Base-by-base conservation (phyloP, 768 basidiomycete species). In the Rhizopogon vesiculosus region DNA sequence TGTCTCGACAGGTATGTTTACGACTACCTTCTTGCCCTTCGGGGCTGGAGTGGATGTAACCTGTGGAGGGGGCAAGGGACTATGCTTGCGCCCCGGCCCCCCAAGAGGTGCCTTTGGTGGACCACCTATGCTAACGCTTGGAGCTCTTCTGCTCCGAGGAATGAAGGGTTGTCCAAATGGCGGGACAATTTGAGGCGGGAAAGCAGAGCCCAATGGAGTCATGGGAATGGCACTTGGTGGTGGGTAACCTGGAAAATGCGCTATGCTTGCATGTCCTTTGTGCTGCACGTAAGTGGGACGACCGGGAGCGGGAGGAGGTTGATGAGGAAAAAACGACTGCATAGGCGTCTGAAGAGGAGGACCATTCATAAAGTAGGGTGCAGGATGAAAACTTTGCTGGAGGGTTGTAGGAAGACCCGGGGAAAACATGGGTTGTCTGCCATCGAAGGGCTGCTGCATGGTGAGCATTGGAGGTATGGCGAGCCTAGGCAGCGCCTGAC, bases 101-200 rank as follows among this genome's bases (percentile, higher is more conserved):
- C 91, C 91, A 2, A 93, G 72, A 0, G 84, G 79, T 1, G 91
- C 91, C 68, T 93, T 93, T 8, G 91, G 91, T n/a, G 91, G 91
- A 7, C 91, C 91, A 12, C 91, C 91, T 42, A 88, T 82, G 66
- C 86, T 89, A 43, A 87, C 59, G 59, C 80, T 81, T 15, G 78
- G 79, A 55, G 88, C 81, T 42, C 89, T 78, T 67, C 86, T 78
- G 64, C 77, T 87, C 54, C 87, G 74, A 29, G 79, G 81, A 7
- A 80, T 78, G 61, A 83, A 85, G 3, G 80, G 83, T 54, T 78
- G 78, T 15, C 68, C 69, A 41, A 68, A 75, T 25, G 69, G 76
- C 57, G 73, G 76, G 1, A 78, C 62, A 58, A 85, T 72, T 1
- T 77, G 78, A 45, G 75, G 72, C 55, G 86, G 74, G 66, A 86